Conservation (phyloP, 2,329 filamentous ascomycete species). For the Elsinoe perseae region DNA sequence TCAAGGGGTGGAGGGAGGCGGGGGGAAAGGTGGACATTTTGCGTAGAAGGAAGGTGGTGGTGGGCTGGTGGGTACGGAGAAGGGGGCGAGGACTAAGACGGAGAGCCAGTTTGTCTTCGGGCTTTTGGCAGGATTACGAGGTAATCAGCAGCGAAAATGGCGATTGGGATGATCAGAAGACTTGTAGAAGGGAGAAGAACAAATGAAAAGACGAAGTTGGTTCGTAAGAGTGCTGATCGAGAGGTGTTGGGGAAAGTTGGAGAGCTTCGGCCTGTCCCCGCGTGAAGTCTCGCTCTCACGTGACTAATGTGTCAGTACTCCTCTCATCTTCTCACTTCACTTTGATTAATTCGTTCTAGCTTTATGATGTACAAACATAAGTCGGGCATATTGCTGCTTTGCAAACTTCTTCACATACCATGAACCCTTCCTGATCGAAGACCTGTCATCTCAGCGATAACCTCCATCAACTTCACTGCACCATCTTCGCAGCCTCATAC, state of each 20-base stretch:
- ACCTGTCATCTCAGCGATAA: too few relatives aligned
- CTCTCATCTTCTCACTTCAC: too few relatives aligned
- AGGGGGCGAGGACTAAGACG: neutral
- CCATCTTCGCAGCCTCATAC: neutral
- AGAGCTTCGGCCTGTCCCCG: neutral
- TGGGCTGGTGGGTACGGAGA: neutral
- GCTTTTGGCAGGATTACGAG: neutral
- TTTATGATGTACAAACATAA: too few relatives aligned
- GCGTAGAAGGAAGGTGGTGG: neutral
- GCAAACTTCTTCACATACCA: too few relatives aligned
- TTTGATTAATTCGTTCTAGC: too few relatives aligned
- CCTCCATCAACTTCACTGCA: too few relatives aligned
- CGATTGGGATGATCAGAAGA: too few relatives aligned
- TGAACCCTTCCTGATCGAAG: too few relatives aligned
- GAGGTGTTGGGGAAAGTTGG: neutral
- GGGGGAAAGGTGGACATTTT: constrained; percentile 33
- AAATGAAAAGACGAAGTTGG: neutral
- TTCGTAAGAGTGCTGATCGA: neutral
- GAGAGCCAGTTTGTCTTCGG: neutral
- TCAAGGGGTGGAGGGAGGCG: constrained; percentile 35
- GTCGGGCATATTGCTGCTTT: too few relatives aligned
- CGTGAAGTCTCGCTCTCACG: neutral
- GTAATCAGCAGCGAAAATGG: too few relatives aligned
- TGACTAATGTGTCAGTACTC: too few relatives aligned
- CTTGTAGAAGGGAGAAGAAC: neutral